Evolutionary conservation across 768 basidiomycete genomes (phyloP).

Genomic region (Boletus coccyginus): DNA sequence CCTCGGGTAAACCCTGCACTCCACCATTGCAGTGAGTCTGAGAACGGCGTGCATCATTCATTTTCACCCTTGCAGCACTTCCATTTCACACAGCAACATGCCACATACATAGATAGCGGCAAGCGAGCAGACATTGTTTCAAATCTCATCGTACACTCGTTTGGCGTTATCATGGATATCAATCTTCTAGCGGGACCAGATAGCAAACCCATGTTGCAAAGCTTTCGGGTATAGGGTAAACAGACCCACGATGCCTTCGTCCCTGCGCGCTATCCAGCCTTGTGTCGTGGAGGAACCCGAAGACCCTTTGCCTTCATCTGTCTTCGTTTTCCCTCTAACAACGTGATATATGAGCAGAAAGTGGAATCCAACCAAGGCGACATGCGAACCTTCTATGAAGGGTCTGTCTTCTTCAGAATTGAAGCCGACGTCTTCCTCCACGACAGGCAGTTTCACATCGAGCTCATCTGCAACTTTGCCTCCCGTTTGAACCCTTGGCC

Average conservation of each 20-base stretch:
- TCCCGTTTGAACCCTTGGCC: slow-evolving; percentile 45
- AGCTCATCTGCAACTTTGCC: slow-evolving; percentile 24
- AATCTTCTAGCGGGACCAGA: not conserved
- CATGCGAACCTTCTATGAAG: slow-evolving; percentile 72
- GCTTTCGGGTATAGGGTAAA: slow-evolving; percentile 3
- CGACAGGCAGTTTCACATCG: slow-evolving; percentile 26
- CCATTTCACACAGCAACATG: not conserved
- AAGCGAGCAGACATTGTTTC: not conserved
- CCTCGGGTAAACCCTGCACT: not conserved
- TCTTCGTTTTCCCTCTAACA: slow-evolving; percentile 66
- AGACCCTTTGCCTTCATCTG: slow-evolving; percentile 76
- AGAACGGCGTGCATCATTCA: not conserved
- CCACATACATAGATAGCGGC: not conserved
- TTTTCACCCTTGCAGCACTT: not conserved
- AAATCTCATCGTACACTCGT: slow-evolving; percentile 6
- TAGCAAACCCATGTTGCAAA: not conserved
- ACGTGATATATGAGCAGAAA: slow-evolving; percentile 4
- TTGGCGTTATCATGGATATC: not conserved
- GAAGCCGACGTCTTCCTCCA: slow-evolving; percentile 48
- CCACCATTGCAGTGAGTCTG: not conserved
- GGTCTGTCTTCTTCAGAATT: slow-evolving; percentile 73
- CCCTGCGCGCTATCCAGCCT: slow-evolving; percentile 22
- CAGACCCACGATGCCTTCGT: slow-evolving; percentile 15
- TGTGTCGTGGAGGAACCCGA: slow-evolving; percentile 56
- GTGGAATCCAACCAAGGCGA: not conserved